These are phyloP conservation scores for Salvia hispanica DNA, from an alignment of 257 asterid species.

Conservation along the genomic window DNA sequence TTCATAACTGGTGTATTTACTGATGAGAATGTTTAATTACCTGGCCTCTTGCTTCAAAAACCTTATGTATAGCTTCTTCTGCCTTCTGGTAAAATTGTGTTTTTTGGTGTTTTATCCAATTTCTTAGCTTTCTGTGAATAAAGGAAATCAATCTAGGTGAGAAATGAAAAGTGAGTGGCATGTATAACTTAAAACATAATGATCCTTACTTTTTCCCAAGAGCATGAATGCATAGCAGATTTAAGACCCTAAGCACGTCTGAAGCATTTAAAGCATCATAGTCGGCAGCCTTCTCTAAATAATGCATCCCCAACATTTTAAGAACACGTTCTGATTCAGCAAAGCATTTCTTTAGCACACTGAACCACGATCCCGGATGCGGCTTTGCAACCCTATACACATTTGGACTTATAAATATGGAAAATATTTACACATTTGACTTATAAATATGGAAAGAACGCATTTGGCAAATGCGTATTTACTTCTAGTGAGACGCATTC, in stretches of 20 bases:
- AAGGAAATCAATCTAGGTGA: constrained; percentile 7
- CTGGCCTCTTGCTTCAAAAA: constrained; percentile 59
- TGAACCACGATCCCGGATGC: constrained; percentile 52
- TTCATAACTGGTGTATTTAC: constrained; percentile 1
- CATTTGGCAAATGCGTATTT: too few relatives aligned
- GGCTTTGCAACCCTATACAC: constrained; percentile 38
- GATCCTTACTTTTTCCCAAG: constrained; percentile 63
- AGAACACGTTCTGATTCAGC: constrained; percentile 44
- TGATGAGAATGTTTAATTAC: constrained; percentile 33
- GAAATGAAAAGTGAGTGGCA: constrained; percentile 4
- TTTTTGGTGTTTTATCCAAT: constrained; percentile 63
- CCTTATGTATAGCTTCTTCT: constrained; percentile 54
- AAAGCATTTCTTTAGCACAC: constrained; percentile 47
- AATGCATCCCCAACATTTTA: constrained; percentile 39
- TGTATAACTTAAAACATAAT: constrained; percentile 21
- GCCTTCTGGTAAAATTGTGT: constrained; percentile 35
- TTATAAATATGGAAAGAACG: too few relatives aligned
- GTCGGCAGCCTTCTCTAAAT: constrained; percentile 41
- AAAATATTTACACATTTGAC: too few relatives aligned
- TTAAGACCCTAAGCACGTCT: constrained; percentile 56
- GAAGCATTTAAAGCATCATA: constrained; percentile 60
- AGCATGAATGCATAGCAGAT: constrained; percentile 68
- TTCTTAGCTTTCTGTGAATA: constrained; percentile 51
- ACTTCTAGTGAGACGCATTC: too few relatives aligned
- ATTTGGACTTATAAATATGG: too few relatives aligned